Conservation (phyloP, 305 asterid species). For the Ilex paraguariensis region DNA sequence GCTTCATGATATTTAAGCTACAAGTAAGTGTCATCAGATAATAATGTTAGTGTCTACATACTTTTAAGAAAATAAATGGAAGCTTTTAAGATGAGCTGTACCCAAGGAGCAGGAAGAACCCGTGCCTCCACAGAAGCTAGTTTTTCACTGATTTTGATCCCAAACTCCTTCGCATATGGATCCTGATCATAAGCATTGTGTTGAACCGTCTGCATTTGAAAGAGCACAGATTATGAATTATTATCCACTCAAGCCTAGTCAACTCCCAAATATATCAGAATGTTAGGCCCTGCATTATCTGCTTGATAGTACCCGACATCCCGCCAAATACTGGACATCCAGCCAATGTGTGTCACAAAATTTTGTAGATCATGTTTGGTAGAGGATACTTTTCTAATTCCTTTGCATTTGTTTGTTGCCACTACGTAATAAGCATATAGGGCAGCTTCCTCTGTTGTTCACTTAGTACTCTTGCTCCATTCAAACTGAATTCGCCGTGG, state of each 20-base stretch:
- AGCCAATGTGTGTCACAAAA: no score
- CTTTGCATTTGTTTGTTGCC: no score
- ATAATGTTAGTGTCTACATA: constrained; percentile 10
- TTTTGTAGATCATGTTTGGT: no score
- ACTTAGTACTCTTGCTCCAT: no score
- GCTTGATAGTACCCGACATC: no score
- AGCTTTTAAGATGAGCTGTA: constrained; percentile 17
- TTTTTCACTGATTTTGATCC: constrained; percentile 80
- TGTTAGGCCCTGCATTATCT: no score
- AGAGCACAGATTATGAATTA: constrained; percentile 5
- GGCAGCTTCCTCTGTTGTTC: no score
- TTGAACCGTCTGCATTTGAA: constrained; percentile 66
- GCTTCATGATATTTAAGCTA: constrained; percentile 93
- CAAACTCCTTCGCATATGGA: constrained; percentile 93
- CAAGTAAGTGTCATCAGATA: constrained; percentile 7
- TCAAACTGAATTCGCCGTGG: no score
- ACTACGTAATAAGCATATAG: no score
- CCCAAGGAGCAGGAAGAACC: constrained; percentile 99
- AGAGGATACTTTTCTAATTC: no score
- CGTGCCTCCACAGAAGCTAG: constrained; percentile 88
- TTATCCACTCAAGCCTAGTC: constrained; percentile 5
- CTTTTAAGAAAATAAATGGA: background rate
- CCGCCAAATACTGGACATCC: no score
- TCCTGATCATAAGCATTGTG: constrained; percentile 84
- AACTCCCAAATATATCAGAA: background rate